Evolutionary conservation across 2,329 filamentous ascomycete species (phyloP).

Genomic region (Trichoderma afroharzianum): DNA sequence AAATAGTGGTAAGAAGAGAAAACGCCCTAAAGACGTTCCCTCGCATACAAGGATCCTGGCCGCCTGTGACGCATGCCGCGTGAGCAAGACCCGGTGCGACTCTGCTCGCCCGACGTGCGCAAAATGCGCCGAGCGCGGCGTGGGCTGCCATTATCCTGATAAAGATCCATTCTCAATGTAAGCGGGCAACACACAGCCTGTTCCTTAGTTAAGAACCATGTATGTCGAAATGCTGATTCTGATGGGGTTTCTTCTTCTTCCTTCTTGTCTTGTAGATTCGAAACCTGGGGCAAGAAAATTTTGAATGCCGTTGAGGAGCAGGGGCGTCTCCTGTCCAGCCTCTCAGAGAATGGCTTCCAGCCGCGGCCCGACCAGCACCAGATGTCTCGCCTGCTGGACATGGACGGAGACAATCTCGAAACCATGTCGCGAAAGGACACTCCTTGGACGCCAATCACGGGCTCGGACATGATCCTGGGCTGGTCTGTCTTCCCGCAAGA

Average conservation of each 20-base stretch:
- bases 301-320: not conserved
- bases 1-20: not conserved
- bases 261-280: not conserved
- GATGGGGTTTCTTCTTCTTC: not conserved
- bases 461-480: conserved; percentile 1
- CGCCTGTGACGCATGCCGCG: not conserved
- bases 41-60: conserved; percentile 1
- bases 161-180: conserved; percentile 9
- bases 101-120: conserved; percentile 1
- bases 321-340: not conserved
- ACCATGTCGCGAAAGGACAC: conserved; percentile 3
- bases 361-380: not conserved
- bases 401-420: not conserved
- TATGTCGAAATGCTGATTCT: not conserved
- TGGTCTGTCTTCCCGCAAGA: conserved; percentile 4
- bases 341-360: not conserved
- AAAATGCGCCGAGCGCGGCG: not conserved
- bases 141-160: not conserved
- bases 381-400: not conserved
- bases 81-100: conserved; percentile 6
- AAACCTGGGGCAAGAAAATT: conserved; percentile 10
- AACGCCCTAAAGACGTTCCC: not conserved
- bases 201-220: not conserved
- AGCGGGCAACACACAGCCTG: not conserved
- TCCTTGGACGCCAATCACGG: not conserved